Percentiles rank a stretch among this genome's conserved stretches.
Evolutionary conservation across 495 filamentous ascomycete species (phyloP).

Genomic region (Articulospora tetracladia): DNA sequence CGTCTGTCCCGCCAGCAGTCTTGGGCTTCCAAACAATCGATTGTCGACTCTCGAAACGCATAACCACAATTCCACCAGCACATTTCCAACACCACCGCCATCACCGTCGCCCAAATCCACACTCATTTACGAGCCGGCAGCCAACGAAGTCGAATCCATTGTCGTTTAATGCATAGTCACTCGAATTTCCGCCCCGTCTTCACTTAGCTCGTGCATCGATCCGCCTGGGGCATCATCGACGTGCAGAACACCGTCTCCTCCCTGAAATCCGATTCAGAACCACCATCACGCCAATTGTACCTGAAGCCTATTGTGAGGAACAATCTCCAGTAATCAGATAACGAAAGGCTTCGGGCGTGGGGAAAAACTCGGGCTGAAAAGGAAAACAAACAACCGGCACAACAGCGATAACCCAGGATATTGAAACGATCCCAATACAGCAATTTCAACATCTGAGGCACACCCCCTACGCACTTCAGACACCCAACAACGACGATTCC

Average conservation of each 20-base stretch:
- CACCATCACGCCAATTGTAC: not conserved
- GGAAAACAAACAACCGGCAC: not conserved
- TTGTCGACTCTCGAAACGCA: not conserved
- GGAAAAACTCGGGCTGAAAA: not conserved
- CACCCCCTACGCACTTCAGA: slow-evolving; percentile 5
- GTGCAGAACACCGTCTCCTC: not conserved
- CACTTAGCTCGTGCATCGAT: slow-evolving; percentile 3
- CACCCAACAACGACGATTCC: slow-evolving; percentile 6
- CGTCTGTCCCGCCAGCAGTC: not conserved
- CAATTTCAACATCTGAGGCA: slow-evolving; percentile 14
- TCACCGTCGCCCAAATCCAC: not conserved
- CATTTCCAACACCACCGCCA: not conserved
- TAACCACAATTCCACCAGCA: not conserved
- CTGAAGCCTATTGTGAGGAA: not conserved
- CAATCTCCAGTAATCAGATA: not conserved
- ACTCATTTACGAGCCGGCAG: slow-evolving; percentile 1
- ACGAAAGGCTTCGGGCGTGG: not conserved
- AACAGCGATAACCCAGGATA: slow-evolving; percentile 12
- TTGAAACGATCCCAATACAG: slow-evolving; percentile 22
- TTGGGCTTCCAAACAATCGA: not conserved
- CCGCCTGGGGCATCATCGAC: slow-evolving; percentile 2
- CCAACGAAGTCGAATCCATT: not conserved
- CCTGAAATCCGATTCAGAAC: not conserved
- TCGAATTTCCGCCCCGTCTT: slow-evolving; percentile 4
- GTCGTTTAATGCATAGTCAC: slow-evolving; percentile 14